A percentile compares a stretch with the other conserved stretches of the same genome.
phyloP scores from a whole-genome alignment of 2,329 filamentous ascomycete species.

The Alternaria conjuncta region DNA sequence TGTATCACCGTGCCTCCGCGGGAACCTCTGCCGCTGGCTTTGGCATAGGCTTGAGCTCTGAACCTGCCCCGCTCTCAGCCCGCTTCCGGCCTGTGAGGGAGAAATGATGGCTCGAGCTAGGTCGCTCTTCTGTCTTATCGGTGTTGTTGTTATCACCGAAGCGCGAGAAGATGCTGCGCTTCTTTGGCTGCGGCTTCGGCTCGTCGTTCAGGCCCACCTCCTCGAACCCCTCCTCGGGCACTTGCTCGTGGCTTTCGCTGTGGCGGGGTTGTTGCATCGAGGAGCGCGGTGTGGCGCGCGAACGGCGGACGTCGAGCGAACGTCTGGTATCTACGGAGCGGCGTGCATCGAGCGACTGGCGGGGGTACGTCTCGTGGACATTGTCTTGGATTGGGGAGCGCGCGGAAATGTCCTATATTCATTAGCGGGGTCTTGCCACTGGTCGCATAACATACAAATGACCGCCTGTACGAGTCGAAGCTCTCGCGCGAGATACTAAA shows the following conservation, averaged over 20 bases:
- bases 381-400: slow-evolving; percentile 74
- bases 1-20: slow-evolving; percentile 32
- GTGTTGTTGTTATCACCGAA: slow-evolving; percentile 67
- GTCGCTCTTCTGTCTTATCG: slow-evolving; percentile 48
- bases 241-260: slow-evolving; percentile 63
- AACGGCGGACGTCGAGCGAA: slow-evolving; percentile 53
- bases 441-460: slow-evolving; percentile 72
- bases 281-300: slow-evolving; percentile 66
- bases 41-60: slow-evolving; percentile 73
- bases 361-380: slow-evolving; percentile 61
- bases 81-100: slow-evolving; percentile 74
- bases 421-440: slow-evolving; percentile 18
- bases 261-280: slow-evolving; percentile 64
- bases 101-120: slow-evolving; percentile 61
- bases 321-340: slow-evolving; percentile 81
- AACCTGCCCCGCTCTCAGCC: slow-evolving; percentile 70
- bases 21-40: slow-evolving; percentile 34
- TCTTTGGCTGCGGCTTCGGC: slow-evolving; percentile 68
- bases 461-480: slow-evolving; percentile 94
- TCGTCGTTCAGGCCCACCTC: slow-evolving; percentile 89
- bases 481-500: slow-evolving; percentile 97
- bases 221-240: slow-evolving; percentile 85
- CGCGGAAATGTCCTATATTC: slow-evolving; percentile 84
- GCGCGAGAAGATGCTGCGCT: slow-evolving; percentile 79
- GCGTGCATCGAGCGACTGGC: slow-evolving; percentile 61